These are phyloP conservation scores for Cordyceps tenuipes DNA, from an alignment of 2,329 filamentous ascomycete species.

Conservation along the genomic window DNA sequence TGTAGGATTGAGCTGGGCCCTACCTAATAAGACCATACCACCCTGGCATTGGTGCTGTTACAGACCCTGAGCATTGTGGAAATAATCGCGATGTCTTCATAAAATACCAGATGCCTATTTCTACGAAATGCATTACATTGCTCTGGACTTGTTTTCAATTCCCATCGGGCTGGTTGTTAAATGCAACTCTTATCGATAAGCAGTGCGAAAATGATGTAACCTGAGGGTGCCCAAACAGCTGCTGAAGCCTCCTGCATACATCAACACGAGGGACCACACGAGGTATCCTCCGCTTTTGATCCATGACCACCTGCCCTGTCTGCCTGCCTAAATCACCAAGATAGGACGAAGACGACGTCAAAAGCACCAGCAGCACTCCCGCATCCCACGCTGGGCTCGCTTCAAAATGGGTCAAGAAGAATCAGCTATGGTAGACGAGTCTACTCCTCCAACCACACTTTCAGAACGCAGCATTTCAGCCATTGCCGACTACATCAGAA, in stretches of 20 bases:
- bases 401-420: slow-evolving; percentile 79
- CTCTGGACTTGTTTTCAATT: not conserved
- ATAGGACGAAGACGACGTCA: slow-evolving; percentile 32
- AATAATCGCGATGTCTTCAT: too few relatives aligned
- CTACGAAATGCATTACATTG: not conserved
- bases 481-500: slow-evolving; percentile 72
- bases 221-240: not conserved
- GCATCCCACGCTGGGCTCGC: slow-evolving; percentile 24
- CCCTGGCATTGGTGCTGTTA: too few relatives aligned
- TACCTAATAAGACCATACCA: too few relatives aligned
- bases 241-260: not conserved
- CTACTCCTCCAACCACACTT: slow-evolving; percentile 56
- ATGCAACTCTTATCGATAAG: slow-evolving; percentile 8
- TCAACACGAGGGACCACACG: not conserved
- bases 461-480: slow-evolving; percentile 60
- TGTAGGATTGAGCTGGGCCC: too few relatives aligned
- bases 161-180: not conserved
- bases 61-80: too few relatives aligned
- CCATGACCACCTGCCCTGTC: not conserved
- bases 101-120: too few relatives aligned
- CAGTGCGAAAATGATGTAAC: not conserved
- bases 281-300: not conserved
- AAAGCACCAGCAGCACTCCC: slow-evolving; percentile 19
- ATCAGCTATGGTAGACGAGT: slow-evolving; percentile 56
- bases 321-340: slow-evolving; percentile 18